A percentile compares a stretch with the other conserved stretches of the same genome.
phyloP scores from a whole-genome alignment of 2,329 filamentous ascomycete species.

The Fusarium sp. region DNA sequence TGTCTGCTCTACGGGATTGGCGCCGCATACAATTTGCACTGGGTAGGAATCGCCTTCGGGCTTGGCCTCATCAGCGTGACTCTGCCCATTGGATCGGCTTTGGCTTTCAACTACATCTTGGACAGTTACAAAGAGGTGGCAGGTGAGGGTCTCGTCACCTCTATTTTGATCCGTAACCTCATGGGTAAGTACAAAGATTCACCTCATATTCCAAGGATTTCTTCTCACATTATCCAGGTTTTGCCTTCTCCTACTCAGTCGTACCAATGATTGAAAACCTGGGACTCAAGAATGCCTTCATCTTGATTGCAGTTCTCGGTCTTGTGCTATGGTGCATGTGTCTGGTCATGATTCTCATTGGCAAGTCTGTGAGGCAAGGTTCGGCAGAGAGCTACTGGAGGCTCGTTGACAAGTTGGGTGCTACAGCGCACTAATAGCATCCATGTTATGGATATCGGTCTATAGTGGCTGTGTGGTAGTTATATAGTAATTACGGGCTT shows the following conservation, averaged over 20 bases:
- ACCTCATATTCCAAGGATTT: background rate
- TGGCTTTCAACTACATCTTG: background rate
- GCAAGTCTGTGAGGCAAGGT: background rate
- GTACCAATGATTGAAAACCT: background rate
- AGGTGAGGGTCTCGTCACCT: background rate
- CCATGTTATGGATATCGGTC: background rate
- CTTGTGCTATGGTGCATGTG: background rate
- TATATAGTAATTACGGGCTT: background rate
- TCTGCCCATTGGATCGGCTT: background rate
- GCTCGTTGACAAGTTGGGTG: background rate
- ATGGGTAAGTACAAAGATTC: background rate
- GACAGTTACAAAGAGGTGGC: background rate
- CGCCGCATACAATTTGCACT: background rate
- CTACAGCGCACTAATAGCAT: background rate
- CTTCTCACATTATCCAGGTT: background rate
- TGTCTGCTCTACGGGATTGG: constrained; percentile 27
- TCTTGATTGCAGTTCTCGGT: background rate
- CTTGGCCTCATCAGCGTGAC: background rate
- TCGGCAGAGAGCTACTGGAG: background rate
- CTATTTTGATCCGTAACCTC: background rate
- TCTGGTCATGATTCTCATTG: background rate
- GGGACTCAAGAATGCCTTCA: background rate
- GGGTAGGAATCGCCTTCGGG: background rate
- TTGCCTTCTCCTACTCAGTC: background rate
- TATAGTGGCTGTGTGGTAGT: background rate